Evolutionary conservation across 2,329 filamentous ascomycete genomes (phyloP).

Genomic region (Fusarium ambrosium): DNA sequence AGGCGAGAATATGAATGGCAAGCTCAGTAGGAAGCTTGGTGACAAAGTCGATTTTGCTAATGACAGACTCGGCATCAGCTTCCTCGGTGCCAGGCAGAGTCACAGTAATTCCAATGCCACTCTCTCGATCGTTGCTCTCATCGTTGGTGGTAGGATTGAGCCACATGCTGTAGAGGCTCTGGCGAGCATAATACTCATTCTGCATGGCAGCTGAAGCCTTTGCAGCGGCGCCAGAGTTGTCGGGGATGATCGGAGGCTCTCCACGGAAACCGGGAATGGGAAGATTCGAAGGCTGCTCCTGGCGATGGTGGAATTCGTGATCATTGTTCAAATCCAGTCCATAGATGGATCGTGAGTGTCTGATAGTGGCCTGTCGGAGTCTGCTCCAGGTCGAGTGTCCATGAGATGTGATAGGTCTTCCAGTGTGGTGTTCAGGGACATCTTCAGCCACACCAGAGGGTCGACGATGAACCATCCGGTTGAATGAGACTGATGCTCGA

Average conservation of each 20-base stretch:
- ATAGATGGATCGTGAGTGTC: constrained; percentile 62
- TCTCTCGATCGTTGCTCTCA: constrained; percentile 70
- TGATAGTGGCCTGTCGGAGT: constrained; percentile 65
- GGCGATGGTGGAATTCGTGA: constrained; percentile 42
- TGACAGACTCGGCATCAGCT: constrained; percentile 54
- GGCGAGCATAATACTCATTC: constrained; percentile 62
- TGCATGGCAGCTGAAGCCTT: constrained; percentile 72
- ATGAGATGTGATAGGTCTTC: constrained; percentile 62
- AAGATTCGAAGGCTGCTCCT: constrained; percentile 49
- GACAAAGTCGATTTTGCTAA: constrained; percentile 71
- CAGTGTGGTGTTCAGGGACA: constrained; percentile 30
- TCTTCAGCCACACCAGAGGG: constrained; percentile 56
- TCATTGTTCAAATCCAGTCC: constrained; percentile 55
- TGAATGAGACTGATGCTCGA: constrained; percentile 68
- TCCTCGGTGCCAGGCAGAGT: constrained; percentile 58
- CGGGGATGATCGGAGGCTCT: constrained; percentile 72
- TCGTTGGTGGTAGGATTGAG: constrained; percentile 57
- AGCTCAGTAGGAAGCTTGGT: constrained; percentile 68
- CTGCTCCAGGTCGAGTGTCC: constrained; percentile 61
- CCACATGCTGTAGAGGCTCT: constrained; percentile 58
- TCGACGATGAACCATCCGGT: constrained; percentile 65
- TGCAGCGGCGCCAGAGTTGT: constrained; percentile 71
- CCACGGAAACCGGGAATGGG: constrained; percentile 64
- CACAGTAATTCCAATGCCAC: constrained; percentile 73
- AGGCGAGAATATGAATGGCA: constrained; percentile 69